Evolutionary conservation across 1,139 yeast genomes (phyloP), one percentile per base, ranked within the genome.

Genomic region (Barnettozyma hawaiiensis): DNA sequence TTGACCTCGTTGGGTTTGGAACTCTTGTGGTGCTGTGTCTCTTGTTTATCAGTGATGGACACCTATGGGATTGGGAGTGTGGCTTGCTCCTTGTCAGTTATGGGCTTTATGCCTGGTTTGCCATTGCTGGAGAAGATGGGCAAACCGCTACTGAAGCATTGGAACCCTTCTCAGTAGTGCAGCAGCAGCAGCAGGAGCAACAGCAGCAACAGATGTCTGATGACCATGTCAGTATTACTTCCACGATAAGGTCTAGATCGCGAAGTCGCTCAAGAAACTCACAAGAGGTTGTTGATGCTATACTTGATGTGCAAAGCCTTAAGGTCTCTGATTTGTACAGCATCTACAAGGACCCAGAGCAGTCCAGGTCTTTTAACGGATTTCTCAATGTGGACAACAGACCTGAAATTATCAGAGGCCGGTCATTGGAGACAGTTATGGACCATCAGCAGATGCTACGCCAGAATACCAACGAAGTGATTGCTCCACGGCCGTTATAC

Each of bases 1-100:
- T 73, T 47, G 84, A 78, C 53, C 32, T 64, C 9, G 37, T 49
- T 9, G 47, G 60, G 31, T 64, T 69, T 42, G 46, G 57, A 2
- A 45, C 57, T 4, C 61, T 74, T 15, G 60, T 76, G 6, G 40
- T 63, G 2, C 44, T 73, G 3, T 67, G 76, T 32, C 60, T 71
- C 42, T 59, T 59, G 42, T 71, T 78, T 39, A 52, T 79, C 12
- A 60, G 66, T 4, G 85, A 79, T 59, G 78, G 78, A 7, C 62
- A 64, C 44, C 65, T 79, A 28, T 71, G 75, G 23, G 42, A 65
- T 4, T 41, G 54, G 12, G 85, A 79, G 52, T 73, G 80, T 43
- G 31, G 63, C 2, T 35, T 61, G 1, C 72, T 79, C 78, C 57
- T 70, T 1, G 14, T 52, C 3, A 49, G 70, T 27, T 75, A 73